Percentiles rank a stretch among this genome's conserved stretches.
Conservation (phyloP, 2,329 filamentous ascomycete genomes). For the Aspergillus sp. region DNA sequence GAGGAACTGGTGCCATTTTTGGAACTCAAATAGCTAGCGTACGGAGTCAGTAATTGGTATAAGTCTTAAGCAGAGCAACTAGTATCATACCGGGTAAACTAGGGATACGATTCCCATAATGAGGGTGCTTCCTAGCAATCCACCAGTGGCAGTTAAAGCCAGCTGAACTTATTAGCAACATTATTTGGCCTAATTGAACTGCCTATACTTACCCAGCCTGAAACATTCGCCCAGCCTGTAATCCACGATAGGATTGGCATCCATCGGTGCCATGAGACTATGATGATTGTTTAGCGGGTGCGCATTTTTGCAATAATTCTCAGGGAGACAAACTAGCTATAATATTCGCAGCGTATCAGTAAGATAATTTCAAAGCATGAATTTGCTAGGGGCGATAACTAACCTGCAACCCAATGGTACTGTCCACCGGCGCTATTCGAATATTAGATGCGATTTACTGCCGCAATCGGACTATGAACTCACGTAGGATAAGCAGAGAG, state of each 20-base stretch:
- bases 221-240: constrained; percentile 68
- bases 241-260: constrained; percentile 66
- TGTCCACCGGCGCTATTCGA: constrained; percentile 54
- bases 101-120: constrained; percentile 65
- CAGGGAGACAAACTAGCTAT: constrained; percentile 39
- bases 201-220: constrained; percentile 61
- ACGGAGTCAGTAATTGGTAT: not conserved
- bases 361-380: not conserved
- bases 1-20: constrained; percentile 71
- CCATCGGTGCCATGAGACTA: constrained; percentile 59
- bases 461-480: constrained; percentile 14
- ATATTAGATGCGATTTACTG: constrained; percentile 12
- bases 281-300: not conserved
- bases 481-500: constrained; percentile 62
- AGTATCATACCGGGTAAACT: constrained; percentile 50
- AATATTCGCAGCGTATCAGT: not conserved
- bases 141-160: constrained; percentile 66
- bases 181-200: not conserved
- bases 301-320: not conserved
- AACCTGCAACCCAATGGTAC: constrained; percentile 70
- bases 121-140: constrained; percentile 66
- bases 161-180: constrained; percentile 30
- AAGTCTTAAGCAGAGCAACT: not conserved
- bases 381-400: constrained; percentile 9
- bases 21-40: constrained; percentile 48